Percentiles rank a stretch among this genome's conserved stretches.
phyloP scores from a whole-genome alignment of 768 basidiomycete genomes.

The Panellus pusillus region DNA sequence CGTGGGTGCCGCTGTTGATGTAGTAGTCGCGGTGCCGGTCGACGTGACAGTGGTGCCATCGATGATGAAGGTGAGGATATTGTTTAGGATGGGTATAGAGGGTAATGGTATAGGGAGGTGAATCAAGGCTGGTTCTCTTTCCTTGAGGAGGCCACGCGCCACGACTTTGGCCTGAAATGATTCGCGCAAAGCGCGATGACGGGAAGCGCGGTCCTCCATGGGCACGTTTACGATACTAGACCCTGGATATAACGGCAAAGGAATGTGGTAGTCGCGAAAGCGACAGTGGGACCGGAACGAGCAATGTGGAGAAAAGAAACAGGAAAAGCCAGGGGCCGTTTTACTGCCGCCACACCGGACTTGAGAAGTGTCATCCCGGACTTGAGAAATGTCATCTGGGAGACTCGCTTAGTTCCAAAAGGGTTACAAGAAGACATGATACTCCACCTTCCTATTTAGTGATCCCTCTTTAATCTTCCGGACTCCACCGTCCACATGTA shows the following conservation, averaged over 20 bases:
- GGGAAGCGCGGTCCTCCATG: conserved; percentile 18
- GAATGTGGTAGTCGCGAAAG: conserved; percentile 22
- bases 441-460: too few species aligned
- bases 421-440: too few species aligned
- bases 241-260: conserved; percentile 9
- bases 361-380: too few species aligned
- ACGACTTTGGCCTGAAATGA: neutral
- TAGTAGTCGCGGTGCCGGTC: conserved; percentile 18
- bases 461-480: too few species aligned
- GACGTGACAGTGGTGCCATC: conserved; percentile 20
- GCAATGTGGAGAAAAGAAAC: neutral
- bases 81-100: conserved; percentile 40
- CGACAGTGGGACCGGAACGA: conserved; percentile 1
- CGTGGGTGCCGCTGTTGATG: conserved; percentile 17
- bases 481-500: too few species aligned
- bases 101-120: conserved; percentile 39
- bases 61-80: conserved; percentile 36
- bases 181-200: conserved; percentile 9
- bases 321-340: neutral
- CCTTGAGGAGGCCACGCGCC: conserved; percentile 24
- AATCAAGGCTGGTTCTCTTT: conserved; percentile 40
- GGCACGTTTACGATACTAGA: neutral
- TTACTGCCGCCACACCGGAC: too few species aligned
- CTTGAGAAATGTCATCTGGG: neutral
- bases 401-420: too few species aligned